These are phyloP conservation scores for Rhodotorula graminis DNA, from an alignment of 768 basidiomycete genomes.

Conservation along the genomic window DNA sequence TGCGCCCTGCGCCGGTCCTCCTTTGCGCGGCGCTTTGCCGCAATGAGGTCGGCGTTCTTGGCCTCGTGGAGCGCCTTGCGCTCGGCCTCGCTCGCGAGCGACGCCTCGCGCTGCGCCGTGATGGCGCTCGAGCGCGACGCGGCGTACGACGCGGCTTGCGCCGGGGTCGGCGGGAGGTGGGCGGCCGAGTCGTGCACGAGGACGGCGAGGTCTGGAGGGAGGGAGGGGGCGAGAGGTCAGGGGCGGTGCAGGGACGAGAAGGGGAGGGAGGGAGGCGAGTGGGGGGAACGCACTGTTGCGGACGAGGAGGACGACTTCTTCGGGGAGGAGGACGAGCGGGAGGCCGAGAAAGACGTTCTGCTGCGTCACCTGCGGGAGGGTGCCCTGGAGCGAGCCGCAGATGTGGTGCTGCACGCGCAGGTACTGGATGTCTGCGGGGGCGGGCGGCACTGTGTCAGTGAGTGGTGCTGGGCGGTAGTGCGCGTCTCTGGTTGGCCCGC, in stretches of 20 bases:
- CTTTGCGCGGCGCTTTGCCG: slow-evolving; percentile 45
- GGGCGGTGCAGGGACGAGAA: neutral
- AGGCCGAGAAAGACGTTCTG: slow-evolving; percentile 94
- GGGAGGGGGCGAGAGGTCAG: too few relatives aligned
- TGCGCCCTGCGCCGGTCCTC: slow-evolving; percentile 51
- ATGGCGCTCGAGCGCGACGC: slow-evolving; percentile 49
- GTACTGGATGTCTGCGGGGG: slow-evolving; percentile 63
- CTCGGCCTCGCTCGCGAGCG: slow-evolving; percentile 51
- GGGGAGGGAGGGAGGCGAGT: rapidly evolving
- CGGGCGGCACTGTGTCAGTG: neutral
- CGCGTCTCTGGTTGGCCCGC: too few relatives aligned
- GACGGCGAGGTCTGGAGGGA: slow-evolving; percentile 67
- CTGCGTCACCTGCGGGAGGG: slow-evolving; percentile 87
- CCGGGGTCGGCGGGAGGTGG: slow-evolving; percentile 46
- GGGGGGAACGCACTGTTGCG: slow-evolving; percentile 59
- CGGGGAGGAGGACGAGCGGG: slow-evolving; percentile 81
- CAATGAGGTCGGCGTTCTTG: slow-evolving; percentile 54
- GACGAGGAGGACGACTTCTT: slow-evolving; percentile 84
- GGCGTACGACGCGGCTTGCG: slow-evolving; percentile 37
- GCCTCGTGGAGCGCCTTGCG: slow-evolving; percentile 56
- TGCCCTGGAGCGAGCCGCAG: slow-evolving; percentile 80
- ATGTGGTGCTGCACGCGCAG: slow-evolving; percentile 75
- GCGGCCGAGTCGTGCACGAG: slow-evolving; percentile 67
- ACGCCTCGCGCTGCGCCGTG: slow-evolving; percentile 53
- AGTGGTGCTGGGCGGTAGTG: neutral